Base-by-base conservation (phyloP, 768 basidiomycete species). In the Russula compacta region DNA sequence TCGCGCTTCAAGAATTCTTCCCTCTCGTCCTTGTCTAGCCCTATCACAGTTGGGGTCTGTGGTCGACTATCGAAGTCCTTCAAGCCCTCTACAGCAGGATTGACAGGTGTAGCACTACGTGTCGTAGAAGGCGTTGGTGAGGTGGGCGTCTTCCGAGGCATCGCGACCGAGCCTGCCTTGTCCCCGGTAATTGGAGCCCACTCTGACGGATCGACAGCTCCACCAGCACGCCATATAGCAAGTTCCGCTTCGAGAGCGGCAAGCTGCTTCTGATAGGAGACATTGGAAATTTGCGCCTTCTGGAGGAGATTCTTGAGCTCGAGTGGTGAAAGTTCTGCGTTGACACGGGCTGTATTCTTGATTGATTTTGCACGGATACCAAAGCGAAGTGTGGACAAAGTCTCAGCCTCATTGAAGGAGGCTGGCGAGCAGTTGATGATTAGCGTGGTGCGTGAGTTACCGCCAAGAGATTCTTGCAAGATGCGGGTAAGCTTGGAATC, bases 341-440 rank as follows among this genome's bases (percentile, higher is more conserved):
- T 99, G 76, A 99, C 92, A 49, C 97, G 89, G 63, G 97, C 97
- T 63, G 90, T 92, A 75, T 99, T 99, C 90, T 98, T 98, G 84
- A 99, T 99, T n/a, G 92, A 91, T 75, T 99, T 99, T n/a, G 97
- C 95, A 66, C 97, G 92, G 72, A 98, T 98, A 79, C 97, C 97
- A 73, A 99, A 99, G 29, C 97, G 88, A n/a, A 99, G 83, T 4
- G 97, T 99, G 3, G 88, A 89, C 38, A 99, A 79, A 0, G 97
- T 99, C 74, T 99, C 97, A 2, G 91, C 79, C 72, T 98, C 97
- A 70, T 99, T 99, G 77, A 94, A 99, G 0, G 91, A 86, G 1
- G 93, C 95, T 17, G 97, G 97, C 17, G 97, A 99, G 71, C 97
- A 98, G 74, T 98, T 99, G 75, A 99, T 99, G 69, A 99, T 95